These are phyloP conservation scores for Cocos nucifera DNA, from an alignment of 176 grass and related monocot genomes.

Conservation along the genomic window DNA sequence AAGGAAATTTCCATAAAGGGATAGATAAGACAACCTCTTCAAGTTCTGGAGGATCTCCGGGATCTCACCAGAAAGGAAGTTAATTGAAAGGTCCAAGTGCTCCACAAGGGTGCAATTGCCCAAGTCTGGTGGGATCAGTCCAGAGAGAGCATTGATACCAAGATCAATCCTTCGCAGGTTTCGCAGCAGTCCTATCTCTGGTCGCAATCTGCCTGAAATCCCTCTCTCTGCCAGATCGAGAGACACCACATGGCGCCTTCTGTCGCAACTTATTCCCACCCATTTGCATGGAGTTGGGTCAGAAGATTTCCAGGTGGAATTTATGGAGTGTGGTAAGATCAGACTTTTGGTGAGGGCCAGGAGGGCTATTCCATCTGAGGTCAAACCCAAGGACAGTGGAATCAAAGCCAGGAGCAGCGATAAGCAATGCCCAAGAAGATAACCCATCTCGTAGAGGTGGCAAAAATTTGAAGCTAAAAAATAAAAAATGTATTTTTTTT, in stretches of 20 bases:
- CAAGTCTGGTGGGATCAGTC: constrained; percentile 43
- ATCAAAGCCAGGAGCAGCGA: constrained; percentile 22
- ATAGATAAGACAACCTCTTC: constrained; percentile 28
- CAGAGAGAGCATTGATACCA: constrained; percentile 30
- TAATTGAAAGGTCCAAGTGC: constrained; percentile 39
- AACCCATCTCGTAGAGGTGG: constrained; percentile 18
- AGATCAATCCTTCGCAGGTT: constrained; percentile 21
- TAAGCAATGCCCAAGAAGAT: constrained; percentile 18
- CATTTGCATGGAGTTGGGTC: constrained; percentile 54
- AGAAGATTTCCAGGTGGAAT: constrained; percentile 37
- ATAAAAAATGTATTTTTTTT: background rate
- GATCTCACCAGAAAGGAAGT: constrained; percentile 54
- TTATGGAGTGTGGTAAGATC: constrained; percentile 25
- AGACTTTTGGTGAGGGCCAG: constrained; percentile 42
- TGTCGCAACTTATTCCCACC: constrained; percentile 36
- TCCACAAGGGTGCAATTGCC: constrained; percentile 46
- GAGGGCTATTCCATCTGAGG: constrained; percentile 43
- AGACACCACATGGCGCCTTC: constrained; percentile 22
- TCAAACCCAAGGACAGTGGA: constrained; percentile 34
- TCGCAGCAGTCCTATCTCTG: constrained; percentile 35
- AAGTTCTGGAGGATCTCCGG: constrained; percentile 46
- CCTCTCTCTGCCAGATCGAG: constrained; percentile 28
- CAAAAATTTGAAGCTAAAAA: background rate
- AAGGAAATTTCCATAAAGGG: constrained; percentile 30
- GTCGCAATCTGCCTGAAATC: constrained; percentile 39